Evolutionary conservation across 805 yeast species (phyloP).

Genomic region (Metschnikowia borealis): DNA sequence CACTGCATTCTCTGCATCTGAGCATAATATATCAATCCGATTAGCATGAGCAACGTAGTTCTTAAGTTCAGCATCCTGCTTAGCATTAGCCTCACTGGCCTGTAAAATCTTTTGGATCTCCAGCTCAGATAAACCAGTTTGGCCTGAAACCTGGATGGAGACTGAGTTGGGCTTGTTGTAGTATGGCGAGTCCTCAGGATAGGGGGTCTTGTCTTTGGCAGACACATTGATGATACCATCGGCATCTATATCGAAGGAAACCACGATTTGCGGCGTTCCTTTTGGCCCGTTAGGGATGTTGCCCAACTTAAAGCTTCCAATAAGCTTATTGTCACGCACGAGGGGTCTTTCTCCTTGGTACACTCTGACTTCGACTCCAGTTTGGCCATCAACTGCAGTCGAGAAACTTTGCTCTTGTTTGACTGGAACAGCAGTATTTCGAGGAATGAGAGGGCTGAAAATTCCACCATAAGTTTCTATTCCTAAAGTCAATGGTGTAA

Average conservation of each 20-base stretch:
- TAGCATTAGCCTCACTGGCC: slow-evolving; percentile 63
- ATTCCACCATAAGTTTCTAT: slow-evolving; percentile 85
- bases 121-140: slow-evolving; percentile 59
- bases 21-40: slow-evolving; percentile 71
- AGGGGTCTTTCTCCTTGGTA: slow-evolving; percentile 80
- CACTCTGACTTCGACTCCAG: slow-evolving; percentile 75
- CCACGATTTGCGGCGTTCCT: slow-evolving; percentile 76
- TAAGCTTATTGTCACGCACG: slow-evolving; percentile 71
- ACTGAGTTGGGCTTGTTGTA: slow-evolving; percentile 48
- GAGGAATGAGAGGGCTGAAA: slow-evolving; percentile 71
- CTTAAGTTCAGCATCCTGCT: slow-evolving; percentile 54
- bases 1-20: slow-evolving; percentile 86
- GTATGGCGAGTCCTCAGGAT: slow-evolving; percentile 32
- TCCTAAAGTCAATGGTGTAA: slow-evolving; percentile 41
- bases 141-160: slow-evolving; percentile 46
- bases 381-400: slow-evolving; percentile 82
- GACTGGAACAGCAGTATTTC: slow-evolving; percentile 75
- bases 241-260: slow-evolving; percentile 75
- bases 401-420: slow-evolving; percentile 71
- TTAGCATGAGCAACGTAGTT: slow-evolving; percentile 70
- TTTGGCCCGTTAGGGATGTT: slow-evolving; percentile 75
- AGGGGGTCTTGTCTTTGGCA: slow-evolving; percentile 50
- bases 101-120: slow-evolving; percentile 61
- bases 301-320: slow-evolving; percentile 68
- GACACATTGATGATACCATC: slow-evolving; percentile 66